These are phyloP conservation scores for Phytopythium kandeliae DNA, from an alignment of 352 stramenopile genomes.

Conservation along the genomic window DNA sequence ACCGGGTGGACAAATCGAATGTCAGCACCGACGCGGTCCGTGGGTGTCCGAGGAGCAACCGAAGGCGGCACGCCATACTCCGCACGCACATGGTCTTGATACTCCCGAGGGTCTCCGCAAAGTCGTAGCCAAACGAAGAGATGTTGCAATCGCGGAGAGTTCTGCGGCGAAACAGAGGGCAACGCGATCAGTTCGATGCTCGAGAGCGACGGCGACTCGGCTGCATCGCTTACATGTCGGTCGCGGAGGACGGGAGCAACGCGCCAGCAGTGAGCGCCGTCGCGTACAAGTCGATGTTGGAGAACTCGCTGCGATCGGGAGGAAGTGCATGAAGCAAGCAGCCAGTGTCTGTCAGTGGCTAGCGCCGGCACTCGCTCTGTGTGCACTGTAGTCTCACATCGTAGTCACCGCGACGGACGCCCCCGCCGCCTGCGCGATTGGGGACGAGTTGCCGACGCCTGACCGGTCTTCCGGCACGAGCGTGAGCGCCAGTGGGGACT, in stretches of 20 bases:
- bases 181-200: neutral
- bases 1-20: too few species aligned
- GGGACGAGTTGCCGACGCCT: constrained; percentile 9
- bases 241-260: constrained; percentile 21
- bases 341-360: neutral
- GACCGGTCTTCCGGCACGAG: constrained; percentile 23
- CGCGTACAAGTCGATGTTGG: constrained; percentile 28
- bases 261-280: constrained; percentile 17
- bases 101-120: constrained; percentile 21
- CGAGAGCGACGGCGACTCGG: neutral
- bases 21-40: too few species aligned
- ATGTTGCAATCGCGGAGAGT: constrained; percentile 41
- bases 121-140: constrained; percentile 24
- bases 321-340: neutral
- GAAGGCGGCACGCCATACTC: too few species aligned
- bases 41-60: too few species aligned
- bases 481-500: constrained; percentile 10
- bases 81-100: constrained; percentile 27
- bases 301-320: constrained; percentile 17
- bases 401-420: constrained; percentile 9
- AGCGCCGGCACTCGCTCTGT: too few species aligned
- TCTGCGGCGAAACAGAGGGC: constrained; percentile 8
- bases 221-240: constrained; percentile 15
- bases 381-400: too few species aligned
- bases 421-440: constrained; percentile 12